phyloP scores from a whole-genome alignment of 768 basidiomycete genomes.

The Podaxis pistillaris region DNA sequence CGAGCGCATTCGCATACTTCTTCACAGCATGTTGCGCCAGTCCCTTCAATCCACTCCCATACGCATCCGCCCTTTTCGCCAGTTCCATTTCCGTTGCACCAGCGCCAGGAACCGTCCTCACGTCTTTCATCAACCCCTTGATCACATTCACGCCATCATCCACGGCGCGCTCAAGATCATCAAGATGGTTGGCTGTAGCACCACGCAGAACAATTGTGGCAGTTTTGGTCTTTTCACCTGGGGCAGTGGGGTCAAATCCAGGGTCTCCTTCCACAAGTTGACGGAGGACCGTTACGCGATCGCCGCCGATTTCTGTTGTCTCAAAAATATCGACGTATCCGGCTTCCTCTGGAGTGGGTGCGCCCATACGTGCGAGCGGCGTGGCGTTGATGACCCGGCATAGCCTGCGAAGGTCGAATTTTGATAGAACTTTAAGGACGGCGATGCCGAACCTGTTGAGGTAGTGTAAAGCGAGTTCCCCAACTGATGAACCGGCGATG shows the following conservation, averaged over 20 bases:
- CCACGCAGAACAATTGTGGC: conserved; percentile 95
- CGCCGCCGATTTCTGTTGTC: conserved; percentile 94
- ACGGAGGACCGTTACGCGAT: conserved; percentile 94
- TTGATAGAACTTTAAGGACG: conserved; percentile 95
- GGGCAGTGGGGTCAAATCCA: conserved; percentile 50
- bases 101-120: conserved; percentile 88
- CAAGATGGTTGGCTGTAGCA: conserved; percentile 90
- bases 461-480: conserved; percentile 96
- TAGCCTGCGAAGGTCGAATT: conserved; percentile 93
- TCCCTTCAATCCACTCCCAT: conserved; percentile 86
- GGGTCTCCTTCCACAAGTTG: conserved; percentile 71
- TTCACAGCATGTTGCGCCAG: conserved; percentile 92
- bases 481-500: conserved; percentile 89
- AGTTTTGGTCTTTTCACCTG: conserved; percentile 76
- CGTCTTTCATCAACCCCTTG: conserved; percentile 88
- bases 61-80: conserved; percentile 78
- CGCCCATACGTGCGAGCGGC: conserved; percentile 92
- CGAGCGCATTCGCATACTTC: conserved; percentile 84
- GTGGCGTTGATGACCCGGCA: conserved; percentile 96
- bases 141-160: conserved; percentile 98
- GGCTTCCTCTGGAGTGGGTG: conserved; percentile 94
- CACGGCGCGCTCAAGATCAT: conserved; percentile 94
- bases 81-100: conserved; percentile 94
- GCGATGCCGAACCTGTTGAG: conserved; percentile 92
- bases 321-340: conserved; percentile 94